These are phyloP conservation scores for Teunomyces pallodes DNA, from an alignment of 805 yeast species.

Conservation along the genomic window DNA sequence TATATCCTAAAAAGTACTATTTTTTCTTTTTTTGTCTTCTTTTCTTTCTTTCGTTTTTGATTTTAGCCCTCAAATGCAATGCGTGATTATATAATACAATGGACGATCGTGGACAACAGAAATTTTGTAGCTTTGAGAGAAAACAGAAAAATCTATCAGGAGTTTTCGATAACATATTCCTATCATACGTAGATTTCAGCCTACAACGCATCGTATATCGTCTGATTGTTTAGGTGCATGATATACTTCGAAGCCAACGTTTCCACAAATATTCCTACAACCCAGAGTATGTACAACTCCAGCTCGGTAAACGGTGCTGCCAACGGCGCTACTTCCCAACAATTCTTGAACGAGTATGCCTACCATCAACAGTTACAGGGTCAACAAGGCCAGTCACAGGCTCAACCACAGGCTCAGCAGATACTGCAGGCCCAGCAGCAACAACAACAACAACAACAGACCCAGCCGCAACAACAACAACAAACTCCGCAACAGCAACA, in stretches of 20 bases:
- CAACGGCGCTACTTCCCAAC: conserved; percentile 3
- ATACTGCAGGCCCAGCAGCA: conserved; percentile 5
- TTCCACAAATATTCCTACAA: conserved; percentile 13
- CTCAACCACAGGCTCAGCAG: conserved; percentile 3
- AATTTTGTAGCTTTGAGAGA: neutral
- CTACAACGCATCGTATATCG: neutral
- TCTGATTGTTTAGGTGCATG: conserved; percentile 7
- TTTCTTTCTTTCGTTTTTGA: neutral
- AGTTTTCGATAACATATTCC: too few relatives aligned
- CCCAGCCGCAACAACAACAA: conserved; percentile 9
- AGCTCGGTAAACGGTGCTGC: conserved; percentile 6
- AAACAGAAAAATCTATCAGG: neutral
- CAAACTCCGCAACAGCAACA: conserved; percentile 5
- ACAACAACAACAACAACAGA: conserved; percentile 8
- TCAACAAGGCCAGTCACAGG: conserved; percentile 12
- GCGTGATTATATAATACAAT: neutral
- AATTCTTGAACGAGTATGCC: conserved; percentile 10
- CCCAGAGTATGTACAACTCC: conserved; percentile 7
- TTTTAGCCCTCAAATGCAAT: neutral
- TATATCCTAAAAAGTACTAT: neutral
- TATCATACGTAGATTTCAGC: too few relatives aligned
- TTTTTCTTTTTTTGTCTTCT: neutral
- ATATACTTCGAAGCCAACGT: conserved; percentile 18
- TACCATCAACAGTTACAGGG: conserved; percentile 12
- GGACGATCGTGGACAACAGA: neutral